These are phyloP conservation scores for Phycomyces nitens DNA, from an alignment of 192 early-diverging fungal species.

Conservation along the genomic window DNA sequence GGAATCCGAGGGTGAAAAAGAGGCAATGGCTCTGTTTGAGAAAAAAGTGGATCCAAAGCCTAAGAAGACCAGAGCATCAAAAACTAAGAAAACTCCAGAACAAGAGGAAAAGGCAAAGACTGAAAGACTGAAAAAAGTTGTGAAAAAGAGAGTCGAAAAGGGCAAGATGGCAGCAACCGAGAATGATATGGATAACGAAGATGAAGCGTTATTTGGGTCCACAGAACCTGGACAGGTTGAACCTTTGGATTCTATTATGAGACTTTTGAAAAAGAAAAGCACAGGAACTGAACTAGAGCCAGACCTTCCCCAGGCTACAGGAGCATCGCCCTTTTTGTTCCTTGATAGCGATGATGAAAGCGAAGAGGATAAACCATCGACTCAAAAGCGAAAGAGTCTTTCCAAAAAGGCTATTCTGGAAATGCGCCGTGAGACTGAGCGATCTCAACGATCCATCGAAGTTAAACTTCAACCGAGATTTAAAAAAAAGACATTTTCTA, in stretches of 20 bases:
- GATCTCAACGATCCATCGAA: background rate
- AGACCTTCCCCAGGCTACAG: no score
- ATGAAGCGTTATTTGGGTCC: no score
- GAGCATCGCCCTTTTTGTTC: background rate
- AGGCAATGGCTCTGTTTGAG: background rate
- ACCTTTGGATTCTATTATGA: no score
- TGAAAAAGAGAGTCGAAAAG: no score
- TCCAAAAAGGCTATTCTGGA: conserved; percentile 2
- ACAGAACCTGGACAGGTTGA: no score
- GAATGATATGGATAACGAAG: no score
- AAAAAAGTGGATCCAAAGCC: background rate
- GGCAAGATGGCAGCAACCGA: no score
- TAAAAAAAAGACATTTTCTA: conserved; percentile 8
- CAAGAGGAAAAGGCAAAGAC: no score
- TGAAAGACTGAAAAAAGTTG: no score
- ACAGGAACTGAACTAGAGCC: no score
- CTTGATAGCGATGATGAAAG: background rate
- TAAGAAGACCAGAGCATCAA: background rate
- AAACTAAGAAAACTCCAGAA: no score
- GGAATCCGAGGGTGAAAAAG: background rate
- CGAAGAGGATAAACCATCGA: background rate
- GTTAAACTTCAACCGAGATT: conserved; percentile 6
- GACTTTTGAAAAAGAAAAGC: no score
- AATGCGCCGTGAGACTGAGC: conserved; percentile 12
- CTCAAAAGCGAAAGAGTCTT: background rate